Evolutionary conservation across 2,329 filamentous ascomycete genomes (phyloP).

Genomic region (Pyrenophora tritici-repentis): DNA sequence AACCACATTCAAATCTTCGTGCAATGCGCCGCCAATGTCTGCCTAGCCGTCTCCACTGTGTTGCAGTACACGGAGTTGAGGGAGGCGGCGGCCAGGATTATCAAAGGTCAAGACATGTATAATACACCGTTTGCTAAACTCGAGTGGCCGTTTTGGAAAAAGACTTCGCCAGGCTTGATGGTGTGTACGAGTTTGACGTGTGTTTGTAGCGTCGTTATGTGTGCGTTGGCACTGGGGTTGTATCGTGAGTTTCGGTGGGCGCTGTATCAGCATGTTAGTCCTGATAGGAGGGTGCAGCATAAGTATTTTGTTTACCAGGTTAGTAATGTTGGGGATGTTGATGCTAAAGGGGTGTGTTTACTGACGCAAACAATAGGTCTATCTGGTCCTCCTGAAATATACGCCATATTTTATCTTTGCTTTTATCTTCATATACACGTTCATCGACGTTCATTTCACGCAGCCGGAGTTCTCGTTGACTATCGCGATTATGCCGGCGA

Average conservation of each 20-base stretch:
- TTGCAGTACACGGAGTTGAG: constrained; percentile 27
- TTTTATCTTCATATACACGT: constrained; percentile 28
- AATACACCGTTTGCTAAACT: constrained; percentile 21
- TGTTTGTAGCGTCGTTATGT: constrained; percentile 10
- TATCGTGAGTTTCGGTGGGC: constrained; percentile 26
- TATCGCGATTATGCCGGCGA: constrained; percentile 28
- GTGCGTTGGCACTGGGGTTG: constrained; percentile 1
- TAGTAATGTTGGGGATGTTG: no score
- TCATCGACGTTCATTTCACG: constrained; percentile 28
- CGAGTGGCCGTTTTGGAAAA: constrained; percentile 12
- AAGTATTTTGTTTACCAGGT: constrained; percentile 25
- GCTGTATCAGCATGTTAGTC: constrained; percentile 25
- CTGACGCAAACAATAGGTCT: constrained; percentile 9
- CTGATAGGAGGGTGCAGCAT: constrained; percentile 11
- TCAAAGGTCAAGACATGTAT: not conserved
- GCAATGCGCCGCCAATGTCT: constrained; percentile 26
- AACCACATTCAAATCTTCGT: constrained; percentile 33
- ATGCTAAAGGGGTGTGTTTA: not conserved
- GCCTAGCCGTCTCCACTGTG: constrained; percentile 20
- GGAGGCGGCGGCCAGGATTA: not conserved
- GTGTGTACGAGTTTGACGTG: constrained; percentile 4
- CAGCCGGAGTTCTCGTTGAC: constrained; percentile 32
- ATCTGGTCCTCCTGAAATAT: constrained; percentile 26
- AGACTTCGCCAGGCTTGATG: constrained; percentile 8
- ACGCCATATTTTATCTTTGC: constrained; percentile 25